Base-by-base conservation (phyloP, 805 yeast species). In the Kregervanrija delftensis region DNA sequence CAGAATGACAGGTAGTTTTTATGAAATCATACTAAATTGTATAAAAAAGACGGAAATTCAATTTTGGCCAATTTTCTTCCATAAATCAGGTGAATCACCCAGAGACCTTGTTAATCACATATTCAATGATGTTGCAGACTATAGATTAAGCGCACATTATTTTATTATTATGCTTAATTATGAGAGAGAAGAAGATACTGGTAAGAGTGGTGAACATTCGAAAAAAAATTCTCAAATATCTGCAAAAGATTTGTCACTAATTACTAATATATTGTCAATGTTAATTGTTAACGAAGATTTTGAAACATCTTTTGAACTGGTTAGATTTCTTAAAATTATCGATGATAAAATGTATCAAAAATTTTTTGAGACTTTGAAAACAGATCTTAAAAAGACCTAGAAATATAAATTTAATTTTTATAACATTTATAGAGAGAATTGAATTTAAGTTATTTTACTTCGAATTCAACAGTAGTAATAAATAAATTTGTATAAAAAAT, bases 251-350 rank as follows among this genome's bases (percentile, higher is more conserved):
- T 60, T 67, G 30, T 53, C 54, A 10, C 61, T 76, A 44, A 69
- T 75, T 15, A 52, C 68, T 32, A 59, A 69, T 42, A 74, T 76
- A 11, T 61, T 77, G 37, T 58, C 61, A 42, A 69, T 72, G 59
- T 61, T 77, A 41, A 59, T 64, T 13, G 63, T 63, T 33, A 54
- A 57, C 8, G 63, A 65, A n/a, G 64, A 67, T 44, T 77, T 74
- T 68, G 79, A 73, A 38, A 73, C 77, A 55, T 71, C 79, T 36
- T 76, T 74, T 56, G 81, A 77, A 50, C 59, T 77, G 45, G 66
- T 79, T 43, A 63, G 82, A 40, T 77, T 74, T 51, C 68, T 77
- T 43, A 77, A 77, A 52, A 55, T 77, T 13, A 63, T 77, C 33
- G 79, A 65, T 41, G 65, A 60, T 32, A 52, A 56, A 17, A 46